Conservation (phyloP, 257 asterid species). For the Lantana camara region DNA sequence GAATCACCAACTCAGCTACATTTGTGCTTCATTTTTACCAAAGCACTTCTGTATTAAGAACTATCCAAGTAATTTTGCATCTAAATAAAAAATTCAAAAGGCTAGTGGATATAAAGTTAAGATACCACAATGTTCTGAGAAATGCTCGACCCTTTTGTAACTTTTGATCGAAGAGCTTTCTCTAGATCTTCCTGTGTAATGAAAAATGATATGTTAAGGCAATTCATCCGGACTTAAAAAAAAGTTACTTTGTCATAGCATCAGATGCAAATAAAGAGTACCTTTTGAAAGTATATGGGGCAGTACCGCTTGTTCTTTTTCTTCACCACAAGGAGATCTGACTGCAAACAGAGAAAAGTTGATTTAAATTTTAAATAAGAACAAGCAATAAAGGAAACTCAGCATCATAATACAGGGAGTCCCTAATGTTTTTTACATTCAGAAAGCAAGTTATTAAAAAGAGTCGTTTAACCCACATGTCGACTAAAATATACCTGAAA, state of each 20-base stretch:
- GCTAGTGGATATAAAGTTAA: conserved; percentile 10
- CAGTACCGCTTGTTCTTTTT: conserved; percentile 69
- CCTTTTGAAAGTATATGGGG: conserved; percentile 94
- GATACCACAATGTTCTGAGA: conserved; percentile 80
- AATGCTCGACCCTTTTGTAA: conserved; percentile 58
- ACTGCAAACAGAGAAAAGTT: conserved; percentile 51
- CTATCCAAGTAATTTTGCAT: neutral
- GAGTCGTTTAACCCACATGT: neutral
- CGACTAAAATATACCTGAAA: conserved; percentile 68
- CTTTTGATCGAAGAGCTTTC: conserved; percentile 73
- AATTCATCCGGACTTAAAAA: conserved; percentile 2
- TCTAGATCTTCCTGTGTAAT: conserved; percentile 80
- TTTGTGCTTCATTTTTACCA: neutral
- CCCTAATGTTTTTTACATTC: neutral
- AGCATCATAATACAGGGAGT: conserved; percentile 15
- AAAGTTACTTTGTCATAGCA: conserved; percentile 9
- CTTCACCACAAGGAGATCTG: conserved; percentile 90
- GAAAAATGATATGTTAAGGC: conserved; percentile 20
- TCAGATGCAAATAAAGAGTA: conserved; percentile 28
- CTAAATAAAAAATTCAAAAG: conserved; percentile 4
- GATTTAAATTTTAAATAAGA: conserved; percentile 11
- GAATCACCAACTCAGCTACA: neutral
- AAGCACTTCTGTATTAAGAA: neutral
- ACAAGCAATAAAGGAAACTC: conserved; percentile 10
- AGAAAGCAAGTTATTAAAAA: conserved; percentile 9